A percentile compares a stretch with the other conserved stretches of the same genome.
These are phyloP conservation scores for Curvularia verruculosa DNA, from an alignment of 2,329 filamentous ascomycete genomes.

Conservation along the genomic window DNA sequence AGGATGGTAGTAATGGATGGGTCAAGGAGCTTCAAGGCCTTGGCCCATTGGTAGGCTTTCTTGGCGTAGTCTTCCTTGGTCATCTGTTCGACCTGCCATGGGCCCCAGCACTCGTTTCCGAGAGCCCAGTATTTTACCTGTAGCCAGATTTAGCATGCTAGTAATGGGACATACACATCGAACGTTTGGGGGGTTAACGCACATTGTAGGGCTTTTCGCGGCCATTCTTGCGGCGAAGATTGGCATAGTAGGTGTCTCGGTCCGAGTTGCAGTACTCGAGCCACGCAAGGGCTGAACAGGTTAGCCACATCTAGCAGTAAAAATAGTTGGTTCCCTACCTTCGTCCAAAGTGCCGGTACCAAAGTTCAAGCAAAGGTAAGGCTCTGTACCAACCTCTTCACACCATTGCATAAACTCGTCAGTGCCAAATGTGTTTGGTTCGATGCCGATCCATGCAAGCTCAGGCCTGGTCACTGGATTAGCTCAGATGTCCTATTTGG, in stretches of 20 bases:
- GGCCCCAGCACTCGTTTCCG: conserved; percentile 67
- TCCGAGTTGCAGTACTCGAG: conserved; percentile 85
- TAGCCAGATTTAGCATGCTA: neutral
- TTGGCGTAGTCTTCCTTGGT: conserved; percentile 73
- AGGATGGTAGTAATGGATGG: conserved; percentile 72
- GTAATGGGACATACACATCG: too few relatives aligned
- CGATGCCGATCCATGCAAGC: conserved; percentile 77
- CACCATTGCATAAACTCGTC: conserved; percentile 89
- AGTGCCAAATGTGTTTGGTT: conserved; percentile 81
- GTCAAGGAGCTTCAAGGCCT: conserved; percentile 73
- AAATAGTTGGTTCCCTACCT: conserved; percentile 45
- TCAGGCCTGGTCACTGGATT: conserved; percentile 61
- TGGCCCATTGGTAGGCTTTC: conserved; percentile 73
- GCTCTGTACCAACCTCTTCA: conserved; percentile 72
- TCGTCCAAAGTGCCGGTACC: conserved; percentile 69
- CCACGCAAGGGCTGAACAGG: conserved; percentile 68
- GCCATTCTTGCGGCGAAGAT: conserved; percentile 76
- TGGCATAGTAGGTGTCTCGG: conserved; percentile 80
- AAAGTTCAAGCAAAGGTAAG: conserved; percentile 81
- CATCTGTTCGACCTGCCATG: conserved; percentile 63
- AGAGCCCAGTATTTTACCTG: conserved; percentile 82
- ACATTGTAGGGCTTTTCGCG: conserved; percentile 76
- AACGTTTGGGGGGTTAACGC: conserved; percentile 4
- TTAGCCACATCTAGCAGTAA: conserved; percentile 17
- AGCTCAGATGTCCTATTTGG: conserved; percentile 3